phyloP scores from a whole-genome alignment of 169 alveolate species.

The Cryptosporidium felis region DNA sequence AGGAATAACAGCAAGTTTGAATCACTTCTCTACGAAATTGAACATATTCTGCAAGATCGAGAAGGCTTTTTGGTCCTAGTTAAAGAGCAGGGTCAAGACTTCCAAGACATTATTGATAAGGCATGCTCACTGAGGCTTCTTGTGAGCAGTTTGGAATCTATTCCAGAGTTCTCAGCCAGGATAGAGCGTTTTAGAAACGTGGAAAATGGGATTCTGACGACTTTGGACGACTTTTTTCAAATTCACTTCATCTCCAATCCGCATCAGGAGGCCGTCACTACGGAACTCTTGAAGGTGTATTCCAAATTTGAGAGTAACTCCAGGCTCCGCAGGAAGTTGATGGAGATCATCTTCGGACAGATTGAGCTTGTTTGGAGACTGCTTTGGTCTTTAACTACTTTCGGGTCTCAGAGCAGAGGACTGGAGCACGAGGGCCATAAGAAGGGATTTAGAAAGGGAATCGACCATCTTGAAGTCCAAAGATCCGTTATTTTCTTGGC shows the following conservation, averaged over 20 bases:
- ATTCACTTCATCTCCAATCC: not conserved
- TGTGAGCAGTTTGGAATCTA: constrained; percentile 48
- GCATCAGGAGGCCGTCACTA: not conserved
- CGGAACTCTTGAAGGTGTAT: not conserved
- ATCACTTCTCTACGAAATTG: constrained; percentile 33
- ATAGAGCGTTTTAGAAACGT: constrained; percentile 20
- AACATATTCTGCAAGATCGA: constrained; percentile 3
- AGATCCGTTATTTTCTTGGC: constrained; percentile 2
- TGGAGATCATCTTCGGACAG: not conserved
- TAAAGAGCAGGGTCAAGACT: constrained; percentile 18
- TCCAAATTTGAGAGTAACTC: constrained; percentile 19
- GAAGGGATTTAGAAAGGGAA: not conserved
- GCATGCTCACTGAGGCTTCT: constrained; percentile 15
- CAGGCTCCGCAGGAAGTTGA: not conserved
- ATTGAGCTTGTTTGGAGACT: constrained; percentile 21
- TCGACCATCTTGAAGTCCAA: not conserved
- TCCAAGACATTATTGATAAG: constrained; percentile 37
- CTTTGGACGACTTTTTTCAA: constrained; percentile 8
- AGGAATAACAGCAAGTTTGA: constrained; percentile 48
- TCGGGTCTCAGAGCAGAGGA: constrained; percentile 29
- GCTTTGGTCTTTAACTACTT: constrained; percentile 53
- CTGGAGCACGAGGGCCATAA: not conserved
- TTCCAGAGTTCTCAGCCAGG: constrained; percentile 47
- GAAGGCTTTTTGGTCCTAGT: not conserved
- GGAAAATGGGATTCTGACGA: not conserved